Evolutionary conservation across 2,329 filamentous ascomycete genomes (phyloP), one percentile per base, ranked within the genome.

Genomic region (Tolypocladium ovalisporum): DNA sequence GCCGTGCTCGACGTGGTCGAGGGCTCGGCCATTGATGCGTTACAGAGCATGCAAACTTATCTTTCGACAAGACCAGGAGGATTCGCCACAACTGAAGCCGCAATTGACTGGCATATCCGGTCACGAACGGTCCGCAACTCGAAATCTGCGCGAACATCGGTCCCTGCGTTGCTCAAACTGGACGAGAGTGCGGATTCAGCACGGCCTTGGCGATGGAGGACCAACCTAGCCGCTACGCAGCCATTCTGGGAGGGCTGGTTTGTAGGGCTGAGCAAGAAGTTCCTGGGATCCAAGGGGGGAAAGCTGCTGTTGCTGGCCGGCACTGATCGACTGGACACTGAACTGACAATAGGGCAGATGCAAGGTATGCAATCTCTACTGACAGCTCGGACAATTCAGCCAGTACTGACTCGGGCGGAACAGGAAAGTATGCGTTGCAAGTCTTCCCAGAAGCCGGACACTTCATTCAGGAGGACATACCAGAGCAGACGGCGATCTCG

Each of bases 211-310:
- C 80, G 80, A 58, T 99, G 94, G 94, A 80, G 86, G 62, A 97
- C 94, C 3, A 86, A 97, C 67, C 78, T 97, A 32, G 83, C 80
- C 0, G 83, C 84, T 40, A 97, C 94, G 10, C 88, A 95, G 67
- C 85, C 88, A 0, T 97, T 92, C 71, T 99, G 93, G 93, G 87
- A 94, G 70, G 88, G 85, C 62, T 99, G 93, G 93, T 97, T 97
- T 67, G 79, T 83, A 13, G 91, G 91, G 0, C 78, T 97, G 65
- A 96, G 90, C 70, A 83, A 83, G 65, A 96, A 96, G 73, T 99
- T 97, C 68, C 78, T 97, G 49, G 80, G 79, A 55, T 89, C 88
- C 0, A 85, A 81, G 61, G 92, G 90, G 34, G 92, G 91, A 10
- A 97, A 97, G 71, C 71, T 96, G 60, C 75, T 97, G 54, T 74